Evolutionary conservation across 192 early-diverging fungal species (phyloP), one percentile per base, ranked within the genome.

Genomic region (Umbelopsis ramanniana): DNA sequence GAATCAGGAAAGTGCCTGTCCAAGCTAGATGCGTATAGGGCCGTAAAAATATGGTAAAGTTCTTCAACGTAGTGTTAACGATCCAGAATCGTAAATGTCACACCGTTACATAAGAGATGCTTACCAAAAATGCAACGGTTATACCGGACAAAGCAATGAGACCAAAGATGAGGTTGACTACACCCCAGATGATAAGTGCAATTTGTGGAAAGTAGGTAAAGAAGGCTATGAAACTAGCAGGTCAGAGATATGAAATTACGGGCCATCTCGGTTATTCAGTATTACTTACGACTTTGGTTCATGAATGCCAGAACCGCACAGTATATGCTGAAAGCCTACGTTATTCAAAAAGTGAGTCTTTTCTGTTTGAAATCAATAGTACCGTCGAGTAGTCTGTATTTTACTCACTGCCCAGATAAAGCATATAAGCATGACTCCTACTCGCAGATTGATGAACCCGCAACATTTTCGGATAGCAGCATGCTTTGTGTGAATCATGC

Each of bases 161-260:
- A 11, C 74, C 74, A 68, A 69, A 75, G 55, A 75, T 50, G 1
- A 75, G 9, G 48, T 75, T 75, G 14, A 75, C 66, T 19, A 75
- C 74, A 38, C 74, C 74, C 68, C 69, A 70, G 9, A 75, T 29
- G 38, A 75, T 68, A 22, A 75, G 46, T 19, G 74, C 68, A 23
- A 55, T 45, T 50, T 45, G 45, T 43, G 48, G 38, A 46, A 75
- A 37, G 48, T 70, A 55, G n/a, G 68, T 54, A 48, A 48, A 75
- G 35, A 75, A 66, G 11, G 74, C 74, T 75, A n/a, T 37, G 15
- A 35, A 7, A 37, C 7, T 3, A 10, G 17, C 22, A 23, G 14
- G 11, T 37, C 0, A 63, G 57, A 17, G 1, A 17, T 33, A 6
- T 19, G 29, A 12, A 3, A 9, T 29, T 2, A 0, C 29, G 33